A percentile compares a stretch with the other conserved stretches of the same genome.
phyloP scores from a whole-genome alignment of 1,284 basidiomycete species.

The Leucoagaricus sp. region DNA sequence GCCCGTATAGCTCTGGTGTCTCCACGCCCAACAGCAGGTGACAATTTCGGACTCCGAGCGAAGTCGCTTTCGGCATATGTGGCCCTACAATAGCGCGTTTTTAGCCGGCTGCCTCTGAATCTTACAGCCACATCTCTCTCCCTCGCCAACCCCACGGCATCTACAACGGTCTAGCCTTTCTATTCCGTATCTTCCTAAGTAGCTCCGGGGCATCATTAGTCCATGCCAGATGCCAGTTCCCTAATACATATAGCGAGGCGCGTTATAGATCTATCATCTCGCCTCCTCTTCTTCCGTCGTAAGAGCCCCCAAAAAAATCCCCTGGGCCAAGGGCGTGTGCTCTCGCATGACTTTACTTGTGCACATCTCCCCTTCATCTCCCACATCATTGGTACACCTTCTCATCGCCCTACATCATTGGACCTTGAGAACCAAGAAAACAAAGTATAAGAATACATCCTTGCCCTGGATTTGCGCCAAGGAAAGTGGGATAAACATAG shows the following conservation, averaged over 20 bases:
- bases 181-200: neutral
- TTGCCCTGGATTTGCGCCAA: constrained; percentile 16
- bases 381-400: constrained; percentile 20
- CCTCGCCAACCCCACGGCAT: neutral
- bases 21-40: constrained; percentile 7
- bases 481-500: constrained; percentile 16
- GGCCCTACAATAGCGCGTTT: constrained; percentile 6
- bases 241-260: constrained; percentile 7
- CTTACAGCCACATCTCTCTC: neutral
- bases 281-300: constrained; percentile 2
- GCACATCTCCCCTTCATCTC: neutral
- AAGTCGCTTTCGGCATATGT: constrained; percentile 3
- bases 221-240: neutral
- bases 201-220: neutral
- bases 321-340: constrained; percentile 1
- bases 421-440: constrained; percentile 33
- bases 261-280: constrained; percentile 5
- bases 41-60: constrained; percentile 8
- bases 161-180: neutral
- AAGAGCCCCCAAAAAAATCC: neutral
- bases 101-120: constrained; percentile 1
- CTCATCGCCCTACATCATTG: constrained; percentile 37
- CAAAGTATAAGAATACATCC: constrained; percentile 20
- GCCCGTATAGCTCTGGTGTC: neutral
- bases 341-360: neutral